Conservation (phyloP, 1,139 yeast genomes). For the Cylindricascospora bacillispora region DNA sequence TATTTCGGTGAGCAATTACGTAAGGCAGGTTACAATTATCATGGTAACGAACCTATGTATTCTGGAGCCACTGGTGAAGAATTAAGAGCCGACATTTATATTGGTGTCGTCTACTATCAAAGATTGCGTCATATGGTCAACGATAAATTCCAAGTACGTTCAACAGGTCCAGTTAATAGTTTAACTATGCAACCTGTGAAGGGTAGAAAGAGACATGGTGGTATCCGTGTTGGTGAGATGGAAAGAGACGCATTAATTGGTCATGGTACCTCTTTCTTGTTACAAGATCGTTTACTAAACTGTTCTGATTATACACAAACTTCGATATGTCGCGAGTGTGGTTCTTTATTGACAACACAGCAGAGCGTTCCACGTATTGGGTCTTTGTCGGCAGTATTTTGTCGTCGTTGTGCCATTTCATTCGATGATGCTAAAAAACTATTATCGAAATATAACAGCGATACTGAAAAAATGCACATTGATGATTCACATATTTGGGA, state of each 20-base stretch:
- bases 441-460: slow-evolving; percentile 27
- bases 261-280: slow-evolving; percentile 93
- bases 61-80: slow-evolving; percentile 99
- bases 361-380: slow-evolving; percentile 87
- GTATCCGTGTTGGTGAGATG: slow-evolving; percentile 99
- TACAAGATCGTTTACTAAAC: slow-evolving; percentile 90
- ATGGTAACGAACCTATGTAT: slow-evolving; percentile 98
- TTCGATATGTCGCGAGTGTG: slow-evolving; percentile 82
- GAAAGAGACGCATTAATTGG: slow-evolving; percentile 98
- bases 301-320: slow-evolving; percentile 95
- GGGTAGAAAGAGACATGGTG: slow-evolving; percentile 98
- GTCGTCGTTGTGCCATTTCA: slow-evolving; percentile 81
- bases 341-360: slow-evolving; percentile 82
- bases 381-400: slow-evolving; percentile 59
- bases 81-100: slow-evolving; percentile 84
- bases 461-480: slow-evolving; percentile 29
- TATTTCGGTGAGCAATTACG: slow-evolving; percentile 87
- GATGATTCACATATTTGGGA: slow-evolving; percentile 87
- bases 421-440: slow-evolving; percentile 34
- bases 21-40: slow-evolving; percentile 87
- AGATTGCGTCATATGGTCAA: slow-evolving; percentile 99
- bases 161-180: slow-evolving; percentile 95
- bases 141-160: slow-evolving; percentile 98
- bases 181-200: slow-evolving; percentile 99
- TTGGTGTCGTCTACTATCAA: slow-evolving; percentile 95